Base-by-base conservation (phyloP, 768 basidiomycete genomes). In the Dacryopinax primogenitus region DNA sequence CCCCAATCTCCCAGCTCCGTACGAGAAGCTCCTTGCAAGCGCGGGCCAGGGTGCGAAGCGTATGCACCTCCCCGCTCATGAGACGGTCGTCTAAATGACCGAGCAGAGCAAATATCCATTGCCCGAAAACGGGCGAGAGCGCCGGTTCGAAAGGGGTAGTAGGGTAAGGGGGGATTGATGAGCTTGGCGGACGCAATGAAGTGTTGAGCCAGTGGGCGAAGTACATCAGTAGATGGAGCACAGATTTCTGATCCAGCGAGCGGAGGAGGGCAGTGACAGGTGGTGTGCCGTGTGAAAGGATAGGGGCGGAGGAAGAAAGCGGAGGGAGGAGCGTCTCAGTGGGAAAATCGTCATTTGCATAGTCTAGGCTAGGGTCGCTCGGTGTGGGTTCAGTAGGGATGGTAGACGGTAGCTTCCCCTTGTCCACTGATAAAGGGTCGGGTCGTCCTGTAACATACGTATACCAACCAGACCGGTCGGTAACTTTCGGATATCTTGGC, bases 381-480 rank as follows among this genome's bases (percentile, higher is more conserved):
- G 11, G 3, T 30, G 4, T 9, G 15, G 51, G 11, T 13, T 58
- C 26, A 7, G 26, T 9, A 11, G 51, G 9, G 6, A 9, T 3
- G 18, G 11, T 13, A 2, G 11, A 6, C 26, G 51, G 11, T 28
- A 30, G 9, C 51, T 30, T 13, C 26, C 26, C 4, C 26, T 58
- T 58, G 26, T 30, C 51, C 15, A 30, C 4, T 30, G 23, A 23
- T 15, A 58, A 58, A 33, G 79, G 78, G 70, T 83, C 82, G n/a
- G 87, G 84, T 68, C 78, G 77, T 34, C 88, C 90, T 47, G 82
- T 77, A 3, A 92, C 74, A 68, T 85, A 92, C 16, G 81, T 80
- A 90, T 90, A 91, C 90, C 90, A 92, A 18, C 78, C 74, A 67
- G 88, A 86, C 64, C 90, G 80, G 66, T 88, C 84, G 67, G 89